These are phyloP conservation scores for Penicillium sp. DNA, from an alignment of 2,329 filamentous ascomycete genomes.

Conservation along the genomic window DNA sequence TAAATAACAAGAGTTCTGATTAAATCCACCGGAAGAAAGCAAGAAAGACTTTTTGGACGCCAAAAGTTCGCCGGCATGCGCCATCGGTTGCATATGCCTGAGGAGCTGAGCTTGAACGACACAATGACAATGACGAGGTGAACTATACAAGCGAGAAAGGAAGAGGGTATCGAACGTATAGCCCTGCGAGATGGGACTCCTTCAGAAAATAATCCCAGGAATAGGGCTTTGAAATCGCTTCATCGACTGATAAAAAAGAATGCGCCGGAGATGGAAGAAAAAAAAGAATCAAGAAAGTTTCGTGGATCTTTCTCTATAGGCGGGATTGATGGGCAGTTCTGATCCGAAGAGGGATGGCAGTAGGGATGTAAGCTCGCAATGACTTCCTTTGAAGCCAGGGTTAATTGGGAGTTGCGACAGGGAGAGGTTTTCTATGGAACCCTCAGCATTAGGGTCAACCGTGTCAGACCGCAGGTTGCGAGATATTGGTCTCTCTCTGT, in stretches of 20 bases:
- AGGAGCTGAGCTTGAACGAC: conserved; percentile 21
- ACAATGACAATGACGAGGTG: conserved; percentile 20
- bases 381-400: conserved; percentile 3
- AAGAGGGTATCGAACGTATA: conserved; percentile 31
- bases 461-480: too few relatives aligned
- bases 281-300: conserved; percentile 4
- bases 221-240: conserved; percentile 10
- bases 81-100: conserved; percentile 21
- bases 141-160: conserved; percentile 29
- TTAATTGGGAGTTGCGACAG: conserved; percentile 17
- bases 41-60: conserved; percentile 28
- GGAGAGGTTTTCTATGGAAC: too few relatives aligned
- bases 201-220: conserved; percentile 18
- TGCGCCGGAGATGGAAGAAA: conserved; percentile 4
- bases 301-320: conserved; percentile 18
- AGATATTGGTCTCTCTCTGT: conserved; percentile 17
- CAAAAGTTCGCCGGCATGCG: conserved; percentile 22
- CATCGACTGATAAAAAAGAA: background rate
- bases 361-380: background rate
- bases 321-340: conserved; percentile 32
- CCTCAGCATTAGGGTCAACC: too few relatives aligned
- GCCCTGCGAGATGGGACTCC: conserved; percentile 16
- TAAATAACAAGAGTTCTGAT: conserved; percentile 2
- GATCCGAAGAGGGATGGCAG: conserved; percentile 14
- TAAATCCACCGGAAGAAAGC: conserved; percentile 20